These are phyloP conservation scores for Plantago ovata DNA, from an alignment of 257 asterid species.

Conservation along the genomic window DNA sequence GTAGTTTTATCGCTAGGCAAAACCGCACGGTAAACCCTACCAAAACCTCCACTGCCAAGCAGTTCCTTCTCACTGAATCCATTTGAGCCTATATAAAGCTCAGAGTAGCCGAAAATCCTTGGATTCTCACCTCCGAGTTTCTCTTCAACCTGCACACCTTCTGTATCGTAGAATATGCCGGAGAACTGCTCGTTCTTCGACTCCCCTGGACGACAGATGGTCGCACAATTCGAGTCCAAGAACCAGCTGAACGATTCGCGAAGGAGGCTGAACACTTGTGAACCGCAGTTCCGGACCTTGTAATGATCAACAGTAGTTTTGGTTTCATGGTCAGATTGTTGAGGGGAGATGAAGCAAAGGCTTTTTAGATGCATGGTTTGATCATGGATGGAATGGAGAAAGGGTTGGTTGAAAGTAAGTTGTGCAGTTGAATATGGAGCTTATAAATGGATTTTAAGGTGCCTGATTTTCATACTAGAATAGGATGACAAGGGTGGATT, in stretches of 20 bases:
- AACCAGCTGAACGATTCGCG: conserved; percentile 33
- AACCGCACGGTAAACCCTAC: conserved; percentile 67
- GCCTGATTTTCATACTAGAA: no score
- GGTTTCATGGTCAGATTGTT: conserved; percentile 37
- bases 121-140: conserved; percentile 52
- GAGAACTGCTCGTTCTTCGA: conserved; percentile 25
- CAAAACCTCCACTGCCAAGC: conserved; percentile 92
- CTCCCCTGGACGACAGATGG: conserved; percentile 28
- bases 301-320: conserved; percentile 13
- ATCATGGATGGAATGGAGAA: conserved; percentile 15
- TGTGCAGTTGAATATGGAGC: not conserved
- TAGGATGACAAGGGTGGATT: no score
- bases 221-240: conserved; percentile 40
- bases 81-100: conserved; percentile 74
- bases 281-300: conserved; percentile 23
- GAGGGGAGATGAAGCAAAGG: conserved; percentile 62
- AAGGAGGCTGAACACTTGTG: conserved; percentile 27
- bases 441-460: not conserved
- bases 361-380: conserved; percentile 57
- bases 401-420: not conserved
- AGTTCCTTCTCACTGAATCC: conserved; percentile 54
- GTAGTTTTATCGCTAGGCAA: conserved; percentile 82
- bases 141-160: conserved; percentile 55
- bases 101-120: conserved; percentile 77
- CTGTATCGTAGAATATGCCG: conserved; percentile 57